phyloP scores from a whole-genome alignment of 2,329 filamentous ascomycete species.

The Aspergillus sp. region DNA sequence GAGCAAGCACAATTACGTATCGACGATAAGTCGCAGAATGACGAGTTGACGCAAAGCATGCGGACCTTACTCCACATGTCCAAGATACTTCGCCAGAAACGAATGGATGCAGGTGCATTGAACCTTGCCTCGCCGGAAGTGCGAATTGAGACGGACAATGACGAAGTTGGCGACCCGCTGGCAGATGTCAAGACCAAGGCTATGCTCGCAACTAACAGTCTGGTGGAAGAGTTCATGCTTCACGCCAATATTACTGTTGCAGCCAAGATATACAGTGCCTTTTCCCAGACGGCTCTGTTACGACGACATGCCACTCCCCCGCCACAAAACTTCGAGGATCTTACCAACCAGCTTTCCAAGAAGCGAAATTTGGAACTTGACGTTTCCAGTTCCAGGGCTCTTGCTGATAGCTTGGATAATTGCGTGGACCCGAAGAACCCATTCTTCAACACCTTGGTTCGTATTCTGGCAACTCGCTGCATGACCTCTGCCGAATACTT shows the following conservation, averaged over 20 bases:
- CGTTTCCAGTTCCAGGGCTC: constrained; percentile 80
- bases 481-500: constrained; percentile 99
- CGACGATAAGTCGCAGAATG: constrained; percentile 77
- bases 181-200: constrained; percentile 88
- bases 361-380: constrained; percentile 74
- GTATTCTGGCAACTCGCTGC: constrained; percentile 94
- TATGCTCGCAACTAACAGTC: constrained; percentile 87
- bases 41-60: constrained; percentile 86
- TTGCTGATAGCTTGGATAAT: constrained; percentile 81
- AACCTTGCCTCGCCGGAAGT: constrained; percentile 98
- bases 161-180: constrained; percentile 90
- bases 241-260: constrained; percentile 95
- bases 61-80: constrained; percentile 77
- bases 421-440: constrained; percentile 74
- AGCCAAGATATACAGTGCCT: constrained; percentile 77
- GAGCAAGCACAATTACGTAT: constrained; percentile 92
- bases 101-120: constrained; percentile 89
- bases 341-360: constrained; percentile 80
- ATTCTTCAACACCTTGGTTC: constrained; percentile 97
- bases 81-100: constrained; percentile 87
- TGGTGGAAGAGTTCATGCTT: constrained; percentile 99
- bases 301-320: constrained; percentile 87
- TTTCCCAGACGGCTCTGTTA: constrained; percentile 90
- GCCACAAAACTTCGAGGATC: constrained; percentile 92
- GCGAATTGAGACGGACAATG: constrained; percentile 86